phyloP scores from a whole-genome alignment of 2,329 filamentous ascomycete species.

The Capronia epimyces region DNA sequence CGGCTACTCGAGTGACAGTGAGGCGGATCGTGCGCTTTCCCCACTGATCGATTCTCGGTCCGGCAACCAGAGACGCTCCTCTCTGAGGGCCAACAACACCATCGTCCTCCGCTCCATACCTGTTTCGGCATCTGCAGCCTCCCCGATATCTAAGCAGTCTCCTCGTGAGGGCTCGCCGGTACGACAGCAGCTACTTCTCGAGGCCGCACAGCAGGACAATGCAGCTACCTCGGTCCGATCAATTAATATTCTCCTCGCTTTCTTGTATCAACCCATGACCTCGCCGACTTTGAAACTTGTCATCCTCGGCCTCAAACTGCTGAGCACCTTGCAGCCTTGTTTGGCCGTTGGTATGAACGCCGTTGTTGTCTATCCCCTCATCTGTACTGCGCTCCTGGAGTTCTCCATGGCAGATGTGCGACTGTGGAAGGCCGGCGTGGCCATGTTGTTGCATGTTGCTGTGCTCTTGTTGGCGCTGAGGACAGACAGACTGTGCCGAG shows the following conservation, averaged over 20 bases:
- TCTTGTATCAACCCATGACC: constrained; percentile 9
- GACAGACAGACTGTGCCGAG: constrained; percentile 17
- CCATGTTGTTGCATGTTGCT: constrained; percentile 16
- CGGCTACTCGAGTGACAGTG: constrained; percentile 11
- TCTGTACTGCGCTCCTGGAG: constrained; percentile 23
- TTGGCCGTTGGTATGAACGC: constrained; percentile 23
- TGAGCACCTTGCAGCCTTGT: constrained; percentile 26
- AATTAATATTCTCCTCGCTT: background rate
- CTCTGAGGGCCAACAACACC: constrained; percentile 6
- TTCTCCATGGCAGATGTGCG: constrained; percentile 19
- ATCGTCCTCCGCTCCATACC: constrained; percentile 16
- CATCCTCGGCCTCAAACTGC: constrained; percentile 24
- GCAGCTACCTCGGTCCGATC: background rate
- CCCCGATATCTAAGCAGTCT: constrained; percentile 10
- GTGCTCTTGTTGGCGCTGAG: constrained; percentile 18
- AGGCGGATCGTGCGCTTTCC: background rate
- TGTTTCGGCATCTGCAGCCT: constrained; percentile 6
- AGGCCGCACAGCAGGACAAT: background rate
- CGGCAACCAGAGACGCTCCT: background rate
- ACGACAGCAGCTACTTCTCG: constrained; percentile 20
- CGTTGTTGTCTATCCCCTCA: constrained; percentile 24
- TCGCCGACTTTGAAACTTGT: constrained; percentile 12
- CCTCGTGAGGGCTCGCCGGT: constrained; percentile 9
- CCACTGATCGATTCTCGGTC: background rate
- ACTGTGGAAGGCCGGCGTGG: constrained; percentile 20